Evolutionary conservation across 345 rosid species (phyloP), one percentile per base, ranked within the genome.

Genomic region (Eucalyptus pauciflora): DNA sequence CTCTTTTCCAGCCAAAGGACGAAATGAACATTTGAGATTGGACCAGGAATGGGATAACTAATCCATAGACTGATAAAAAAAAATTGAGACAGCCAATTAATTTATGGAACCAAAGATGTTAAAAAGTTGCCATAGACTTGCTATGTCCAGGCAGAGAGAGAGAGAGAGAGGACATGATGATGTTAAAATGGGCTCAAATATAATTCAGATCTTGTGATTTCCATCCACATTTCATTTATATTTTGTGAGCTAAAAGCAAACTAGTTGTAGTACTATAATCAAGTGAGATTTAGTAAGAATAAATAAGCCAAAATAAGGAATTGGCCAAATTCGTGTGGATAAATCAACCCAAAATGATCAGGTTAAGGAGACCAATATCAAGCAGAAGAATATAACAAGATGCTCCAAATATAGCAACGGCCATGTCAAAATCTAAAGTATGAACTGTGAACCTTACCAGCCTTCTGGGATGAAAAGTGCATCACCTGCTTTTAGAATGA

Each of bases 391-490:
- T 45, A 76, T 76, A 76, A 41, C 27, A 37, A 76, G 27, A 76
- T 76, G 83, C 46, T 41, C 83, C 83, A 76, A 76, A 76, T 41
- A 41, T 76, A 76, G 43, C 27, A 76, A 41, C 10, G 83, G 83
- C 46, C 83, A 76, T 10, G 76, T n/a, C 69, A 25, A 86, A 50
- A 51, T 29, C 29, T 86, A 86, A 50, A 86, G 41, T 25, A 37
- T 50, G 56, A 17, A 50, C 43, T 50, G 27, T 52, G 60, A 86
- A 86, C 46, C 97, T 94, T 94, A 96, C 98, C 99, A 97, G 94
- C 99, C 99, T 96, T 95, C 99, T 52, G 99, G 99, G 91, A 98
- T 96, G 95, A 97, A 98, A 91, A 98, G 96, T 90, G 96, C 99
- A 94, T 97, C 99, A 58, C 99, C 97, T 49, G 96, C 95, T 56